phyloP scores from a whole-genome alignment of 192 early-diverging fungal species.

The Entomortierella parvispora region DNA sequence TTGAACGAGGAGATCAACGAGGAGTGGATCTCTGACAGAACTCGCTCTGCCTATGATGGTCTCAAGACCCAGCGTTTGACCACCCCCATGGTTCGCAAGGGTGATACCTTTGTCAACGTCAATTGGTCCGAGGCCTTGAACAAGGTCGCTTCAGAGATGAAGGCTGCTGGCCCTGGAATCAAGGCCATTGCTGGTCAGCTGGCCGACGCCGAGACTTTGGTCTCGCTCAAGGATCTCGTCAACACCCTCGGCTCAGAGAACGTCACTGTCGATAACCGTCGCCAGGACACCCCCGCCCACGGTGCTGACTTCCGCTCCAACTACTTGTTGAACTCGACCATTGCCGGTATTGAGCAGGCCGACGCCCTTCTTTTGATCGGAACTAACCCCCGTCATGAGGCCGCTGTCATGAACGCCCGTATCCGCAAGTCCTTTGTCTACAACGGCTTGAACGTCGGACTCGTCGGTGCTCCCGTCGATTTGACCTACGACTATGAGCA shows the following conservation, averaged over 20 bases:
- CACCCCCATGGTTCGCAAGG: constrained; percentile 86
- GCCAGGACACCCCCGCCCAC: constrained; percentile 60
- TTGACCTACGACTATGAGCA: constrained; percentile 94
- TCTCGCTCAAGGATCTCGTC: constrained; percentile 95
- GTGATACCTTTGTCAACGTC: constrained; percentile 82
- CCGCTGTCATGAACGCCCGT: constrained; percentile 94
- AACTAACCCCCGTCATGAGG: constrained; percentile 97
- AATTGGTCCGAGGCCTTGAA: constrained; percentile 90
- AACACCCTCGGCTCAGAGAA: constrained; percentile 90
- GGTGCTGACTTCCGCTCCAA: constrained; percentile 88
- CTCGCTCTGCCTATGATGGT: constrained; percentile 94
- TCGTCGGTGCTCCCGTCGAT: constrained; percentile 81
- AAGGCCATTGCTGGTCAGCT: constrained; percentile 91
- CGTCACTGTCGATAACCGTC: constrained; percentile 75
- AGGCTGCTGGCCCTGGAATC: constrained; percentile 69
- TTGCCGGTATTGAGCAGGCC: constrained; percentile 92
- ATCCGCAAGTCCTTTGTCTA: constrained; percentile 94
- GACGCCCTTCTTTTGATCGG: constrained; percentile 92
- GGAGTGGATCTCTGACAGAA: constrained; percentile 99
- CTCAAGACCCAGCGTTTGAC: constrained; percentile 96
- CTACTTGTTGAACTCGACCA: constrained; percentile 86
- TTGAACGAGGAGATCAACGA: constrained; percentile 98
- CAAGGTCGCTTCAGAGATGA: constrained; percentile 74
- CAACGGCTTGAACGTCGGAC: constrained; percentile 79
- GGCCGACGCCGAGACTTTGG: constrained; percentile 94